phyloP scores from a whole-genome alignment of 2,329 filamentous ascomycete species.

The Penicillium sp. region DNA sequence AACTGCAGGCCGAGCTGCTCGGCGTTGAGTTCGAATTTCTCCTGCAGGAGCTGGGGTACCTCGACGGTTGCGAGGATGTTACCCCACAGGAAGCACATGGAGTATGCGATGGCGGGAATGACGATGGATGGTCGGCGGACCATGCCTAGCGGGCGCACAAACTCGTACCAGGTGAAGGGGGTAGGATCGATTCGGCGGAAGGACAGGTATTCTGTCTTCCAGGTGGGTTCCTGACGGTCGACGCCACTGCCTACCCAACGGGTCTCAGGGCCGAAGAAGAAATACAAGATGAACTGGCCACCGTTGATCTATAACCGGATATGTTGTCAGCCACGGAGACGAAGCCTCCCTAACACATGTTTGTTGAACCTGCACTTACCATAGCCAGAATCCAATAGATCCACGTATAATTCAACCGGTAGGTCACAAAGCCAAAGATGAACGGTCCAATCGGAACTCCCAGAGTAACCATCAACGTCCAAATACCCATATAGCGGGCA shows the following conservation, averaged over 20 bases:
- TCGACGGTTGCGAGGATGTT: slow-evolving; percentile 60
- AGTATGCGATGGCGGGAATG: slow-evolving; percentile 57
- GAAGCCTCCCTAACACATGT: neutral
- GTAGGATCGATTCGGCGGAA: slow-evolving; percentile 56
- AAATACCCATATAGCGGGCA: slow-evolving; percentile 59
- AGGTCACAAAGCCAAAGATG: slow-evolving; percentile 50
- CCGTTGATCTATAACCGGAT: slow-evolving; percentile 52
- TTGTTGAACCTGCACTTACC: slow-evolving; percentile 37
- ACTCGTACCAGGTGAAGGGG: slow-evolving; percentile 53
- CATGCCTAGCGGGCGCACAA: slow-evolving; percentile 55
- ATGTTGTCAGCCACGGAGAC: slow-evolving; percentile 14
- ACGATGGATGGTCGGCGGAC: slow-evolving; percentile 51
- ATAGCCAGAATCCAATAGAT: slow-evolving; percentile 63
- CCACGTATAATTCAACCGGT: slow-evolving; percentile 59
- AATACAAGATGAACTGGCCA: slow-evolving; percentile 58
- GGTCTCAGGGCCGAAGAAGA: slow-evolving; percentile 59
- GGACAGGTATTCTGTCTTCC: slow-evolving; percentile 50
- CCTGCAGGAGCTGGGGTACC: slow-evolving; percentile 59
- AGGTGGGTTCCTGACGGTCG: slow-evolving; percentile 31
- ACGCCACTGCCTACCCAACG: slow-evolving; percentile 48
- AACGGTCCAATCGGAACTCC: slow-evolving; percentile 49
- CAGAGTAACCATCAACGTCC: slow-evolving; percentile 56
- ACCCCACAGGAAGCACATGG: slow-evolving; percentile 61
- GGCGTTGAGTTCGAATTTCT: slow-evolving; percentile 59
- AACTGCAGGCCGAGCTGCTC: slow-evolving; percentile 64